phyloP scores from a whole-genome alignment of 2,329 filamentous ascomycete genomes.

The Fusarium denticulatum region DNA sequence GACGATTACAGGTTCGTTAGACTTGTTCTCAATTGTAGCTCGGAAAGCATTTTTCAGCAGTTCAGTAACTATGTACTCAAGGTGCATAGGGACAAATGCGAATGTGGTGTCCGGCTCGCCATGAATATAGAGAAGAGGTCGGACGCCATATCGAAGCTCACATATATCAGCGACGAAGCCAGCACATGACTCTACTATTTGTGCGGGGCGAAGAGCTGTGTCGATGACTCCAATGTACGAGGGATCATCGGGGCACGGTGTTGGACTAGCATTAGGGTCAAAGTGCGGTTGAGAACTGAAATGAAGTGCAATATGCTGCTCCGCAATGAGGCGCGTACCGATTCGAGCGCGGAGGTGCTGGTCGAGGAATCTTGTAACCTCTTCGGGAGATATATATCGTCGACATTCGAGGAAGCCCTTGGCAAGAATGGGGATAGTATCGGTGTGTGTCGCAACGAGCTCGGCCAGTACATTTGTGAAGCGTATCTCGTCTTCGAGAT shows the following conservation, averaged over 20 bases:
- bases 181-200: conserved; percentile 84
- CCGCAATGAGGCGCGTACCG: conserved; percentile 90
- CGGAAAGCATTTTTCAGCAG: conserved; percentile 97
- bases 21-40: conserved; percentile 87
- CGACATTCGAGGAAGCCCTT: conserved; percentile 92
- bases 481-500: conserved; percentile 84
- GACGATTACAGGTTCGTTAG: conserved; percentile 84
- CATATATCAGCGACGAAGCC: conserved; percentile 95
- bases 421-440: conserved; percentile 93
- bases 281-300: conserved; percentile 75
- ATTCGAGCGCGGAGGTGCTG: conserved; percentile 94
- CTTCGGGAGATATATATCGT: conserved; percentile 82
- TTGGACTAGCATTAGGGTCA: conserved; percentile 62
- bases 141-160: conserved; percentile 92
- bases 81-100: conserved; percentile 92
- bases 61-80: conserved; percentile 97
- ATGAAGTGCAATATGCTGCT: conserved; percentile 96
- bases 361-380: conserved; percentile 93
- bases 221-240: conserved; percentile 96
- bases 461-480: conserved; percentile 95
- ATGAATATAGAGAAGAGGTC: conserved; percentile 82
- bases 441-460: conserved; percentile 91
- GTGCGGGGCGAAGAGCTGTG: conserved; percentile 83
- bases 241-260: conserved; percentile 61
- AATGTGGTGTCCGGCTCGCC: conserved; percentile 90